Evolutionary conservation across 2,329 filamentous ascomycete genomes (phyloP), one percentile per base, ranked within the genome.

Genomic region (Colletotrichum ledebouriae): DNA sequence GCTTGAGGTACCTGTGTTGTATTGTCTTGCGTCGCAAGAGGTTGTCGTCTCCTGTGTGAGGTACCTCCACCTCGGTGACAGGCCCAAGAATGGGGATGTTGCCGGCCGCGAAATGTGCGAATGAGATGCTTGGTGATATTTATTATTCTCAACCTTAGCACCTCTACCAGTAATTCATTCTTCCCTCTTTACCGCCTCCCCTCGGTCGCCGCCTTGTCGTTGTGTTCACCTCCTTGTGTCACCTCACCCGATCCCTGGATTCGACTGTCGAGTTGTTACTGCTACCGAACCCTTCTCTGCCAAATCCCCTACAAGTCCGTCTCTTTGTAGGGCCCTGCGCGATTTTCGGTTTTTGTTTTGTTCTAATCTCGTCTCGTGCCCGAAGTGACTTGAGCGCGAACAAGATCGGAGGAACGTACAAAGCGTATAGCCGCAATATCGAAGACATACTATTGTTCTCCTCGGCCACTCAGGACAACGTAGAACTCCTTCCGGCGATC

Each of bases 191-290:
- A 61, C 68, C 59, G 65, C 68, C 53, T 59, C 49, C 65, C 65
- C 68, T 63, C 68, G 64, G 68, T 70, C 64, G 55, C 55, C 65
- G 42, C 34, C 34, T 41, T 63, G 53, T 49, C 53, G 47, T 41
- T 25, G 55, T 33, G 11, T 37, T 50, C 20, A 33, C 42, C 22
- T 20, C 55, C 47, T 55, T 59, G 65, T 55, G 55, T 55, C 53
- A 37, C 49, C 17, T 42, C 53, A 37, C 49, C 17, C 37, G 17
- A 33, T 46, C 61, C 41, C 61, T 55, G 46, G 33, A 57, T 63
- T 17, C 57, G n/a, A 33, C 41, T 42, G 20, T 15, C 63, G 50
- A 67, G 63, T 25, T 22, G 29, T 20, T 47, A n/a, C 29, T 9
- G 34, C 17, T 41, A 56, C 33, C 22, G 58, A 60, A 41, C 29